Base-by-base conservation (phyloP, 805 yeast genomes). In the Schizosaccharomyces octosporus region DNA sequence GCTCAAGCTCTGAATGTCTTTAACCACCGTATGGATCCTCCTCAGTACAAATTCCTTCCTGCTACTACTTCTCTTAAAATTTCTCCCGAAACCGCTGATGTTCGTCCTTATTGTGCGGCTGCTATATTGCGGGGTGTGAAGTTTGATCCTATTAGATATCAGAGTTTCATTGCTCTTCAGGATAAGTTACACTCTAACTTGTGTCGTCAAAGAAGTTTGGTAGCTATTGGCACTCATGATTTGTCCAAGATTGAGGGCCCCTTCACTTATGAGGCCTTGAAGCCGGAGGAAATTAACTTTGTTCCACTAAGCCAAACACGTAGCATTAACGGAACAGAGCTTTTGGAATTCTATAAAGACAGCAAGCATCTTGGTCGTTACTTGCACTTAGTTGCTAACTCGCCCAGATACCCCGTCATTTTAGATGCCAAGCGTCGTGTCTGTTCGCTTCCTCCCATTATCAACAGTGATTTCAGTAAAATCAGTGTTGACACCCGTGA, bases 171-270 rank as follows among this genome's bases (percentile, higher is more conserved):
- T 69, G 84, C 95, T 36, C 77, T 93, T 68, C 99, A 93, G 75
- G 99, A 93, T 73, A 93, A 93, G 73, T 78, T 93, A 66, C 99
- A 93, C 75, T 77, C 94, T 64, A 93, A 93, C 72, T 76, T 93
- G 69, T 90, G 98, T 74, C 90, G 99, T 77, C 86, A 90, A 74
- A 86, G 99, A 79, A 84, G 95, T 42, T 79, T 93, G 67, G 98
- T 93, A 62, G 97, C 98, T 60, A 88, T 90, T 79, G 99, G 99
- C 68, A 93, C 99, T 61, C 99, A 93, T 70, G 97, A 93, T 73
- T 77, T 84, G 64, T 95, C 87, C 71, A 80, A 84, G 59, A 74
- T 90, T 66, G 71, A 79, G 48, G 85, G 86, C 32, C 94, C 95
- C 63, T 87, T 93, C 75, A 80, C 87, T 62, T 93, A 87, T 76